Evolutionary conservation across 2,329 filamentous ascomycete genomes (phyloP), one percentile per base, ranked within the genome.

Genomic region (Fusarium succisae): DNA sequence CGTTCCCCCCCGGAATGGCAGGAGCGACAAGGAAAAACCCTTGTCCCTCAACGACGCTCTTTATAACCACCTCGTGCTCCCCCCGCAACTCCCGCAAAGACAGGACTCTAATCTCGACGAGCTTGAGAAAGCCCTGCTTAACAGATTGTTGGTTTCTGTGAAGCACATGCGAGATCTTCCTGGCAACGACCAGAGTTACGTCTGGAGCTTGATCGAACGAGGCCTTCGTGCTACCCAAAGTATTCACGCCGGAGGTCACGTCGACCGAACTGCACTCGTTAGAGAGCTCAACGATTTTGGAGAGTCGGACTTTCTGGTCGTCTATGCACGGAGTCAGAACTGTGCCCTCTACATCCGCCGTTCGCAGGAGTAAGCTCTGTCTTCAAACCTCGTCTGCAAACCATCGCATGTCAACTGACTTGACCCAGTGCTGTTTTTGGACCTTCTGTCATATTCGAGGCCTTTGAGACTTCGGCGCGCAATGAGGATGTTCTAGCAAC

Each of bases 381-480:
- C 54, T 45, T 45, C n/a, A 43, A 28, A 22, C 14, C 20, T 54
- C 24, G 6, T 9, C n/a, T 37, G 8, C 17, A 20, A 26, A 51
- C 20, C 22, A 20, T 17, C 11, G 4, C 13, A 38, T 8, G 4
- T 20, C n/a, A 41, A 24, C 55, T 71, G 28, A 71, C 64, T 28
- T 47, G 14, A 28, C 17, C 3, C n/a, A 80, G 80, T 17, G 44
- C 71, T n/a, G 73, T 75, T 3, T 66, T 77, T 61, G 76, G 72
- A 50, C 73, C 26, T 35, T 81, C 50, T 26, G 70, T 74, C 70
- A 87, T 73, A 24, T 89, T 63, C 53, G 91, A 93, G 78, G 84
- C 84, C 0, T 92, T 92, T 63, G 91, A 93, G 77, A 84, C 87
- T 0, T 91, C 90, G 0, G 83, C 91, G 0, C 77, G 78, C 1